Base-by-base conservation (phyloP, 1,139 yeast species). In the Zygosaccharomyces sapae region DNA sequence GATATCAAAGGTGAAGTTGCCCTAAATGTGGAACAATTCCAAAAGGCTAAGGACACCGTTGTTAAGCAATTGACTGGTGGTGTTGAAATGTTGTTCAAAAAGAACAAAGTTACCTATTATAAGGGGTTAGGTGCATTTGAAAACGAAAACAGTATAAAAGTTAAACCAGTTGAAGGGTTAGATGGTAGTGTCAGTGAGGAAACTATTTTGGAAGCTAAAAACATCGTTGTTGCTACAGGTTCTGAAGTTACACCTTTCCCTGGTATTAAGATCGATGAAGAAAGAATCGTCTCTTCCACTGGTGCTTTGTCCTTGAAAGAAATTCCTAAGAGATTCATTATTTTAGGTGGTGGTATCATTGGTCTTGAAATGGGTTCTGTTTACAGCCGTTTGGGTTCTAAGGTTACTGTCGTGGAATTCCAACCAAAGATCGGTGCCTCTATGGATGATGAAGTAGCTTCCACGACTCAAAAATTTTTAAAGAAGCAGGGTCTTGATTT, bases 331-430 rank as follows among this genome's bases (percentile, higher is more conserved):
- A 83, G 80, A 69, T 65, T 94, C 66, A 84, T 95, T 59, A 81
- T 94, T 71, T 92, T 94, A 63, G 99, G 99, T 70, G 99, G 97
- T 73, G 98, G 99, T 77, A 92, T 94, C 73, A 94, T 94, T 68
- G 99, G 99, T 66, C 80, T 94, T 61, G 99, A 94, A 76, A 92
- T 94, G 97, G 98, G 96, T 55, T 89, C 97, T 33, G 98, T 94
- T 43, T 94, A 95, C 85, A 75, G 94, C 49, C 83, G 98, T 73
- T 76, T 94, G 62, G 99, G 99, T 43, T 75, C 96, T 45, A 90
- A 92, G 74, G 98, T 94, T 55, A 90, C 97, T 44, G 85, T 94
- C 47, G 73, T 94, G 55, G 99, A 94, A 76, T 94, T 81, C 80
- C 88, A 84, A 72, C 76, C 77, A 62, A 80, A 94, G 55, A 86